Conservation (phyloP, 768 basidiomycete species). For the Psilocybe tampanensis region DNA sequence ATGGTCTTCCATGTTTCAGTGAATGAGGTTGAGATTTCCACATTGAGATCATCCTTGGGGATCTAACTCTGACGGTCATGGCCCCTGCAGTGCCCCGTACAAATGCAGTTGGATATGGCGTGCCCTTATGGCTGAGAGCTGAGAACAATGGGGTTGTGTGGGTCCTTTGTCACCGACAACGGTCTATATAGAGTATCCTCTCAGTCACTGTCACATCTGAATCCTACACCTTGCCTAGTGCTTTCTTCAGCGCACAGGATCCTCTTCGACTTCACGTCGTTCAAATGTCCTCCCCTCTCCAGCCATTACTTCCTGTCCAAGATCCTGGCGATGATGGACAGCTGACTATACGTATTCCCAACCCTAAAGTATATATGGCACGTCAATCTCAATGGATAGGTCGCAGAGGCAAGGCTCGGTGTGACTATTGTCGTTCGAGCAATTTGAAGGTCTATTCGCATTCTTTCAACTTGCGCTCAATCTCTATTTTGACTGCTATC, state of each 20-base stretch:
- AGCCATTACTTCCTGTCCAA: slow-evolving; percentile 39
- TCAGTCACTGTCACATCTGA: slow-evolving; percentile 26
- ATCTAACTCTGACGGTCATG: too few relatives aligned
- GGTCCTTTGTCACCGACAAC: slow-evolving; percentile 17
- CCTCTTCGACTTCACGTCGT: neutral
- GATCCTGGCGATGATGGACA: slow-evolving; percentile 50
- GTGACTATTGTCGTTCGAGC: slow-evolving; percentile 71
- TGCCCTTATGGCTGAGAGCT: too few relatives aligned
- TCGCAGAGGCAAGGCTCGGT: slow-evolving; percentile 72
- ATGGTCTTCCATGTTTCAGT: slow-evolving; percentile 25
- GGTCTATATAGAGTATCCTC: slow-evolving; percentile 14
- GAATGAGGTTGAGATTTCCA: too few relatives aligned
- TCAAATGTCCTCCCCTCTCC: slow-evolving; percentile 34
- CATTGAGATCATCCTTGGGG: too few relatives aligned
- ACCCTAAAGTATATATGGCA: slow-evolving; percentile 66
- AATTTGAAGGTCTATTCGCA: slow-evolving; percentile 64
- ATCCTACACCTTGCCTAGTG: slow-evolving; percentile 14
- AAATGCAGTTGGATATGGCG: too few relatives aligned
- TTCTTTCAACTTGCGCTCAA: slow-evolving; percentile 12
- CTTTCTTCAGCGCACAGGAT: slow-evolving; percentile 2
- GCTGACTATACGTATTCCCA: slow-evolving; percentile 67
- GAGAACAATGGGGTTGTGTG: neutral
- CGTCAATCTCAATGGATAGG: slow-evolving; percentile 77
- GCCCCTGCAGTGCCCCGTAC: too few relatives aligned
- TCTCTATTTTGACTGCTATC: neutral